A percentile compares a stretch with the other conserved stretches of the same genome.
These are phyloP conservation scores for Botrytis byssoidea DNA, from an alignment of 2,329 filamentous ascomycete genomes.

Conservation along the genomic window DNA sequence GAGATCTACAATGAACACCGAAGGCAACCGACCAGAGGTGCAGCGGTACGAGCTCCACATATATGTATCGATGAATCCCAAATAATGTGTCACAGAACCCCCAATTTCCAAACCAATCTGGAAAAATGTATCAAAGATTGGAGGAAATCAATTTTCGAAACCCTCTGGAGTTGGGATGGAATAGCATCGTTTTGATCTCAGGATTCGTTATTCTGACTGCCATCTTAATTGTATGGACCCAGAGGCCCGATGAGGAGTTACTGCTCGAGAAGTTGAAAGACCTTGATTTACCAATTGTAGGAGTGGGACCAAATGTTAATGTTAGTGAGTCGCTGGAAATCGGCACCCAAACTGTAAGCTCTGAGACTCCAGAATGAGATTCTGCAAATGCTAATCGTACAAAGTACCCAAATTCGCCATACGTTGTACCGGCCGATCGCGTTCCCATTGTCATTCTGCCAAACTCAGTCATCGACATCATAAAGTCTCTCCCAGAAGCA, in stretches of 20 bases:
- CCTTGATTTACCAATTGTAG: constrained; percentile 2
- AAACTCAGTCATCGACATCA: constrained; percentile 5
- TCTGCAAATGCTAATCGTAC: not conserved
- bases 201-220: not conserved
- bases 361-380: not conserved
- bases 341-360: constrained; percentile 8
- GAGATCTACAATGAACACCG: constrained; percentile 6
- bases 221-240: constrained; percentile 4
- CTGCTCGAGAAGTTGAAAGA: constrained; percentile 5
- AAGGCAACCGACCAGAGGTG: not conserved
- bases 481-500: constrained; percentile 13
- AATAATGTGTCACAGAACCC: not conserved
- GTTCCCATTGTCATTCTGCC: constrained; percentile 13
- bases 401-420: constrained; percentile 13
- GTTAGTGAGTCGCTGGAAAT: constrained; percentile 11
- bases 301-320: constrained; percentile 10
- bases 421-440: constrained; percentile 6
- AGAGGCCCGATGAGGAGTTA: not conserved
- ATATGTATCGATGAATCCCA: not conserved
- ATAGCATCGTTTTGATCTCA: not conserved
- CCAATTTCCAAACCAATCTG: not conserved
- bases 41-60: not conserved
- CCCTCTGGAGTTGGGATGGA: not conserved
- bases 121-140: not conserved
- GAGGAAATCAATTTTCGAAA: not conserved